Conservation (phyloP, 305 asterid genomes). For the Fraxinus floribunda region DNA sequence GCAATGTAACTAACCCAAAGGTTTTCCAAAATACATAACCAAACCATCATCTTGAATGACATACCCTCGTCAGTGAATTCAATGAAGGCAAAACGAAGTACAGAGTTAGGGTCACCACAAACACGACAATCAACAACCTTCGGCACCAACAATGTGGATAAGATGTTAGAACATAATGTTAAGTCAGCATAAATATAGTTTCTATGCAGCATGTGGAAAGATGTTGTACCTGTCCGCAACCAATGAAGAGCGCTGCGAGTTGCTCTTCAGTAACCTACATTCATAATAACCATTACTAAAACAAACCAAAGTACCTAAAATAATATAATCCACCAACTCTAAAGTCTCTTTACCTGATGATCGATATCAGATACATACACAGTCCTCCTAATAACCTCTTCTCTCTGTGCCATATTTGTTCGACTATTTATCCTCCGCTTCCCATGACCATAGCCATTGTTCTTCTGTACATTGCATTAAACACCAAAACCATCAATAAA, state of each 20-base stretch:
- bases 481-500: conserved; percentile 26
- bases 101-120: conserved; percentile 93
- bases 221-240: conserved; percentile 74
- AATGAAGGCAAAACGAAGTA: conserved; percentile 81
- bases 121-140: conserved; percentile 93
- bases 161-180: conserved; percentile 4
- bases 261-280: conserved; percentile 93
- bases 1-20: conserved; percentile 8
- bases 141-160: conserved; percentile 17
- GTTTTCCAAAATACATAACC: conserved; percentile 3
- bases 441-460: conserved; percentile 57
- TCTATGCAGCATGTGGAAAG: neutral
- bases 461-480: conserved; percentile 54
- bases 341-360: conserved; percentile 67
- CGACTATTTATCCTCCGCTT: conserved; percentile 73
- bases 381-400: conserved; percentile 90
- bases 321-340: conserved; percentile 2
- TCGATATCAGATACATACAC: conserved; percentile 96
- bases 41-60: conserved; percentile 15
- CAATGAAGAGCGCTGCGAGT: conserved; percentile 82
- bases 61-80: conserved; percentile 86
- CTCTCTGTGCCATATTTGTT: conserved; percentile 89
- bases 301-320: neutral
- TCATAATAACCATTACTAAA: neutral
- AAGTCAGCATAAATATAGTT: neutral